phyloP scores from a whole-genome alignment of 2,329 filamentous ascomycete species.

The Colletotrichum costaricense region DNA sequence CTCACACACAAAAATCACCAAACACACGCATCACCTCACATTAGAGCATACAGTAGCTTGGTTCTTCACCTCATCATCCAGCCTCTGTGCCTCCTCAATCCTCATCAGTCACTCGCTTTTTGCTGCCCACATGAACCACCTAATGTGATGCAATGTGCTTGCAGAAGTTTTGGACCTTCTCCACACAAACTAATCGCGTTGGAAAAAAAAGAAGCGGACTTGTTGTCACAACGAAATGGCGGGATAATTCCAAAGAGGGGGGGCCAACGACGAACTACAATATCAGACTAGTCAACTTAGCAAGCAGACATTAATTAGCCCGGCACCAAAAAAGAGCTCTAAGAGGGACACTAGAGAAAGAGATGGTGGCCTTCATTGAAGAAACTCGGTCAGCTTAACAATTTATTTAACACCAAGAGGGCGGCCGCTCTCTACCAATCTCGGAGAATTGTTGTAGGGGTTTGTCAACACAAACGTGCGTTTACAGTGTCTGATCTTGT shows the following conservation, averaged over 20 bases:
- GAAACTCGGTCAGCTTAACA: conserved; percentile 21
- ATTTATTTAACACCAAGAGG: conserved; percentile 9
- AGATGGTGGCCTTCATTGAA: neutral
- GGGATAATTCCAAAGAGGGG: neutral
- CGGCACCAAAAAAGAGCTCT: neutral
- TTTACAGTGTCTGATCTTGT: neutral
- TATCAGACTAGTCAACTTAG: neutral
- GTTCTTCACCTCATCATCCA: neutral
- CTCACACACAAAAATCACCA: neutral
- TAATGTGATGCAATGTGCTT: neutral
- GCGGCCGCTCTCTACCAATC: neutral
- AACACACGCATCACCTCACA: conserved; percentile 2
- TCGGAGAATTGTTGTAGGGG: neutral
- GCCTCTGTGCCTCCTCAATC: neutral
- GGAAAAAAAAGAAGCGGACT: neutral
- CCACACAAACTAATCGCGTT: neutral
- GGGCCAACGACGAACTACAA: neutral
- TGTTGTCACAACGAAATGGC: neutral
- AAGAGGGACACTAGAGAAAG: neutral
- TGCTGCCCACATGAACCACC: neutral
- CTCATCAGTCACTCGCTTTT: neutral
- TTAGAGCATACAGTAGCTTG: neutral
- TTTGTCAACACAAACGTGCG: neutral
- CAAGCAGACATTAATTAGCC: neutral
- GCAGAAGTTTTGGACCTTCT: neutral